Conservation (phyloP, 2,329 filamentous ascomycete genomes). For the Boeremia exigua region DNA sequence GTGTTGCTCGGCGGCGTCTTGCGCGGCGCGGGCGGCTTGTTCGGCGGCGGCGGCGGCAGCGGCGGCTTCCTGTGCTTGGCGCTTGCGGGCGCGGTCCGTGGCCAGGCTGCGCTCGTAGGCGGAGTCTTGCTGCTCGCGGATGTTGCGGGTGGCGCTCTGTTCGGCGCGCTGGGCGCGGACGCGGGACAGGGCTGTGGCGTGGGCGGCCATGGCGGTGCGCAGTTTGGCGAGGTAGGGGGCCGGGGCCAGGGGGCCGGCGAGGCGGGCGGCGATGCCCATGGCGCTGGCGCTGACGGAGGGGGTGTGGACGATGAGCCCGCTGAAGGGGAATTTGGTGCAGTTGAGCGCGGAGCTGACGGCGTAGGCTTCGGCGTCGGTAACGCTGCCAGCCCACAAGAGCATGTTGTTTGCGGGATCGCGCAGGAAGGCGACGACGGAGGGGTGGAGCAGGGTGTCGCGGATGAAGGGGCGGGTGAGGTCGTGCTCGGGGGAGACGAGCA, state of each 20-base stretch:
- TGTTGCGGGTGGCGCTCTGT: constrained; percentile 77
- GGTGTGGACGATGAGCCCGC: constrained; percentile 84
- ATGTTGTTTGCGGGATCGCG: constrained; percentile 78
- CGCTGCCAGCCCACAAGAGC: constrained; percentile 89
- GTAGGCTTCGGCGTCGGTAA: constrained; percentile 92
- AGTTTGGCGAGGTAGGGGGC: constrained; percentile 78
- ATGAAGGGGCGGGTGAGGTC: constrained; percentile 88
- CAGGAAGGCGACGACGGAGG: constrained; percentile 76
- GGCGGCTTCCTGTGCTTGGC: constrained; percentile 77
- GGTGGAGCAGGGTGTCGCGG: constrained; percentile 78
- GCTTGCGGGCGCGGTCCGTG: constrained; percentile 82
- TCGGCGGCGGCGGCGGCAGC: constrained; percentile 66
- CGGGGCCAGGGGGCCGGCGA: constrained; percentile 74
- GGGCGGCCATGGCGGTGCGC: constrained; percentile 73
- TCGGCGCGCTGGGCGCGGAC: constrained; percentile 79
- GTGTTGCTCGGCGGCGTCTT: constrained; percentile 65
- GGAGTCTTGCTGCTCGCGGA: constrained; percentile 88
- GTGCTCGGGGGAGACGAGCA: constrained; percentile 90
- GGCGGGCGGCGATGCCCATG: constrained; percentile 87
- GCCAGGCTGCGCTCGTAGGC: constrained; percentile 94
- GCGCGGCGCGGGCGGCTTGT: constrained; percentile 69
- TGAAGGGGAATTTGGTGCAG: constrained; percentile 92
- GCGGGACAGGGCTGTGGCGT: constrained; percentile 75
- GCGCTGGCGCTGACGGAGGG: constrained; percentile 76
- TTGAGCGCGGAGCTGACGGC: constrained; percentile 87